Percentiles rank a stretch among this genome's conserved stretches.
Evolutionary conservation across 2,329 filamentous ascomycete species (phyloP).

Genomic region (Dryadomyces sulphureus): DNA sequence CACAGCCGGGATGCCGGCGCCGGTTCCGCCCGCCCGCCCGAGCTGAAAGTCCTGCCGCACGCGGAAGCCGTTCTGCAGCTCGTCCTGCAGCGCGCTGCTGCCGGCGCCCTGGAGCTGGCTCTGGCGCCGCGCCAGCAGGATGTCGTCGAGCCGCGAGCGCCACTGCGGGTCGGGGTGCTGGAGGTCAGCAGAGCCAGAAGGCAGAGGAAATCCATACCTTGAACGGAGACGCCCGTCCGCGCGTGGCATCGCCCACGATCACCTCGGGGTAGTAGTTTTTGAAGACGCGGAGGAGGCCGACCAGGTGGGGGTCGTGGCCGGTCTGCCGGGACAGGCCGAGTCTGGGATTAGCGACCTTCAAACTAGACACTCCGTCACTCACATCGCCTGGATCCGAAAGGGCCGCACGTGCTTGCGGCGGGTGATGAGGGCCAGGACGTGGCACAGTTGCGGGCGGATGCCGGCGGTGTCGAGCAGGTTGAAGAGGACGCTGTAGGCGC

Average conservation of each 20-base stretch:
- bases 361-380: conserved; percentile 13
- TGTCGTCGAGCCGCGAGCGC: conserved; percentile 50
- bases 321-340: conserved; percentile 42
- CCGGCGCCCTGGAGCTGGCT: conserved; percentile 25
- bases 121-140: conserved; percentile 45
- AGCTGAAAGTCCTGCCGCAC: conserved; percentile 36
- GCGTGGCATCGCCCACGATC: conserved; percentile 55
- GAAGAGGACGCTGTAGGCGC: conserved; percentile 63
- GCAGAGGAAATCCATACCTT: conserved; percentile 26
- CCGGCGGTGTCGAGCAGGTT: conserved; percentile 69
- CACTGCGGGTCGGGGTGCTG: conserved; percentile 65
- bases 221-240: conserved; percentile 46
- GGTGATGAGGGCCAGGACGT: conserved; percentile 66
- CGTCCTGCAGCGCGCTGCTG: conserved; percentile 10
- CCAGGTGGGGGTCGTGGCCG: conserved; percentile 58
- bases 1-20: conserved; percentile 44
- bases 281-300: conserved; percentile 65
- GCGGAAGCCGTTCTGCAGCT: conserved; percentile 42
- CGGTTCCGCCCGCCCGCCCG: conserved; percentile 13
- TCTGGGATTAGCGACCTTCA: conserved; percentile 18
- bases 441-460: conserved; percentile 52
- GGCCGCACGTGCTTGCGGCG: conserved; percentile 70
- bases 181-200: neutral
- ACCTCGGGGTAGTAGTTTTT: conserved; percentile 88
- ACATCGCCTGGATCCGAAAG: conserved; percentile 68